Evolutionary conservation across 176 grass and related monocot genomes (phyloP), one percentile per base, ranked within the genome.

Genomic region (Miscanthus lutarioriparius): DNA sequence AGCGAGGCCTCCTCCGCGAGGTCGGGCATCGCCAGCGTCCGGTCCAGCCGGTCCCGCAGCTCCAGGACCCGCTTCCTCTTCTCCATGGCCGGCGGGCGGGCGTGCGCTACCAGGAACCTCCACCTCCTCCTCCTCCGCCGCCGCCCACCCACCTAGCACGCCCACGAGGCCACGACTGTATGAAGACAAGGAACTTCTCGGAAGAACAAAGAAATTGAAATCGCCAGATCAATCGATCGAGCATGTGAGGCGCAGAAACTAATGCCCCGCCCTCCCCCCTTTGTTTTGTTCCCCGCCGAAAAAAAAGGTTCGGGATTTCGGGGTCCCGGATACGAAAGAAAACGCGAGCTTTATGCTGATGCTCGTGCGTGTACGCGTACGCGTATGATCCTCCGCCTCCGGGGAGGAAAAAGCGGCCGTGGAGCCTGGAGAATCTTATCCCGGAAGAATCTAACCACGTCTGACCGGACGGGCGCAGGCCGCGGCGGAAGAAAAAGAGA

Each of bases 11-110:
- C 76, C 72, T 92, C 88, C 62, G 88, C 70, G 54, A 98, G 89
- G 82, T 97, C 87, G 15, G 94, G 91, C 79, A 83, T 72, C 76
- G 75, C 70, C 65, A 97, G 79, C 28, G 94, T 84, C 84, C 75
- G 58, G 49, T 97, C 94, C 64, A 97, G 51, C 86, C 89, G 87
- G 64, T 77, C 83, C 12, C 96, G 88, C 86, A 83, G 78, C 82
- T 96, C 91, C 56, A 83, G 70, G 30, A 96, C 90, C 59, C 49
- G 75, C 75, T 81, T 87, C 81, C 91, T 88, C 80, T 78, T 94
- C 86, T 94, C 96, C 96, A 98, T 98, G 45, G 56, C 66, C 66
- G 32, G 33, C 79, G 32, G 65, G 41, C 45, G 14, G 45, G 14
- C 47, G 0, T 8, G 7, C 27, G 19, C 51, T 36, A 7, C 22